Evolutionary conservation across 169 alveolate genomes (phyloP).

Genomic region (Fabrea salina): DNA sequence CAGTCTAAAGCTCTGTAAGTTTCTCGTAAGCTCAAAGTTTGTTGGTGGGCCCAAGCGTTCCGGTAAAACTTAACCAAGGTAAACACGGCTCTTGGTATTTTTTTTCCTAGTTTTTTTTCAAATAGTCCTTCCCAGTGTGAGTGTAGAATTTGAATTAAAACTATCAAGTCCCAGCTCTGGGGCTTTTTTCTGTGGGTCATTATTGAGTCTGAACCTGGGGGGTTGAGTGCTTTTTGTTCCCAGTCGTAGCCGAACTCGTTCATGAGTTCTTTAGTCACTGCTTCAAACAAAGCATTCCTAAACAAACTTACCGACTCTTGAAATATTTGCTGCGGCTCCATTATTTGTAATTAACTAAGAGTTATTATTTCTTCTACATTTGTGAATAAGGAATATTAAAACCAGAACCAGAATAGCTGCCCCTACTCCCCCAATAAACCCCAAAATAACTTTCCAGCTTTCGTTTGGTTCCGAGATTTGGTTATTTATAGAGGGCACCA

Average conservation of each 20-base stretch:
- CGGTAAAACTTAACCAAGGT: background rate
- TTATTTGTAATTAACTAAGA: too few species aligned
- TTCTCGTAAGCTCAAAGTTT: background rate
- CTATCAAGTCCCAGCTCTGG: background rate
- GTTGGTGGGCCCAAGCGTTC: background rate
- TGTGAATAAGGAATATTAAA: too few species aligned
- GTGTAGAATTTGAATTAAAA: background rate
- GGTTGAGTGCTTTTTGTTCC: background rate
- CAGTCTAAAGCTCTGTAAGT: background rate
- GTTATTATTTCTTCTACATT: too few species aligned
- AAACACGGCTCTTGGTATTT: background rate
- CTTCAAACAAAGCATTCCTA: too few species aligned
- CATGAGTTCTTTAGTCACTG: background rate
- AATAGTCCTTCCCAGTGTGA: background rate
- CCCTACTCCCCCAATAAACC: too few species aligned
- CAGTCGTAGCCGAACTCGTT: background rate
- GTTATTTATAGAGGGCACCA: too few species aligned
- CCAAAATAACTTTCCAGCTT: too few species aligned
- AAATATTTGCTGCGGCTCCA: too few species aligned
- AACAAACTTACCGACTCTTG: too few species aligned
- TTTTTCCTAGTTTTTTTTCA: background rate
- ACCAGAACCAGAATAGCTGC: too few species aligned
- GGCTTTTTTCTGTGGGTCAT: background rate
- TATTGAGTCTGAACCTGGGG: background rate
- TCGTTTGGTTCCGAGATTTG: too few species aligned